Conservation (phyloP, 108 stramenopile genomes). For the Conticribra weissflogii region DNA sequence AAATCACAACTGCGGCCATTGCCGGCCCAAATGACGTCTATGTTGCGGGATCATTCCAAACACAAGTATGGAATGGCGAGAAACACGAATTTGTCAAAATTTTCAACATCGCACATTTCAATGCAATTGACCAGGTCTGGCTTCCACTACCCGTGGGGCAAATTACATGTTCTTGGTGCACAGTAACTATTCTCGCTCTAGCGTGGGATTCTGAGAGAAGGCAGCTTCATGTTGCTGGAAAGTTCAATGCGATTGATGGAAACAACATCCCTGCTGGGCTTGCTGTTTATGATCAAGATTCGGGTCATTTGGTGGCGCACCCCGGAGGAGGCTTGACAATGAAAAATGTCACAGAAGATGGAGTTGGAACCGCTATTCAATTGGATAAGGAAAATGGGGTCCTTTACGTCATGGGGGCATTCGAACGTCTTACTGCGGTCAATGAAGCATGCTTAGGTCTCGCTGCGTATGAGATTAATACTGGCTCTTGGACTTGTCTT, state of each 20-base stretch:
- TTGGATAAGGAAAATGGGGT: constrained; percentile 86
- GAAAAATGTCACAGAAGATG: constrained; percentile 79
- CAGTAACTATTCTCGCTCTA: constrained; percentile 87
- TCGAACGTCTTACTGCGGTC: constrained; percentile 76
- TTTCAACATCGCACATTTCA: constrained; percentile 92
- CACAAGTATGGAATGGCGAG: constrained; percentile 95
- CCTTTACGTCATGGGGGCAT: constrained; percentile 88
- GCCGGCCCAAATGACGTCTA: constrained; percentile 86
- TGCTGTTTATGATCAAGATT: constrained; percentile 84
- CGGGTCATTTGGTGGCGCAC: constrained; percentile 86
- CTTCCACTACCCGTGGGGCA: constrained; percentile 88
- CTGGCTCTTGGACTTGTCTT: constrained; percentile 84
- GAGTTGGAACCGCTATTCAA: constrained; percentile 83
- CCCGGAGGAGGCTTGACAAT: constrained; percentile 87
- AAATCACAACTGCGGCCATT: constrained; percentile 84
- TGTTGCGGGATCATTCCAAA: constrained; percentile 92
- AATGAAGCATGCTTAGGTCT: constrained; percentile 67
- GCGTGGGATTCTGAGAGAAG: constrained; percentile 90
- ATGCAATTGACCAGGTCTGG: constrained; percentile 86
- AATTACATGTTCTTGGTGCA: constrained; percentile 92
- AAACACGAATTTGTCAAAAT: constrained; percentile 92
- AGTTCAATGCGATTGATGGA: constrained; percentile 90
- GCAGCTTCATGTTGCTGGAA: constrained; percentile 89
- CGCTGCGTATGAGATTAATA: constrained; percentile 85
- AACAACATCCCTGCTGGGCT: constrained; percentile 81